phyloP scores from a whole-genome alignment of 179 eudicot species.

The Carnegiea gigantea region DNA sequence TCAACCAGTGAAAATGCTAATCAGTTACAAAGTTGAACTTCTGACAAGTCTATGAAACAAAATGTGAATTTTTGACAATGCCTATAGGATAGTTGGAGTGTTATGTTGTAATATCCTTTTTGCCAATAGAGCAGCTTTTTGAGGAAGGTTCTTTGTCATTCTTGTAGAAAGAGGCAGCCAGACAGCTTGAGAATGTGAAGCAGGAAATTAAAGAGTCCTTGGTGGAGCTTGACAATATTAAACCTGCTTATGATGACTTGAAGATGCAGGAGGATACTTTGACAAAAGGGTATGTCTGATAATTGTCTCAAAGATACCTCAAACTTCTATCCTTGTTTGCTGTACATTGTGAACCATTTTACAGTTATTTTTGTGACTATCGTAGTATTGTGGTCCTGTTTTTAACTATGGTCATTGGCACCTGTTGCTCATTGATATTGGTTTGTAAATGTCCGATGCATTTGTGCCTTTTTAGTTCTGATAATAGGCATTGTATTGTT shows the following conservation, averaged over 20 bases:
- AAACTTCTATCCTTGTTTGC: neutral
- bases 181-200: slow-evolving; percentile 64
- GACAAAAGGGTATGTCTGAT: slow-evolving; percentile 64
- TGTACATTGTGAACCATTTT: neutral
- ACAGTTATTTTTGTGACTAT: neutral
- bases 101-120: neutral
- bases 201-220: slow-evolving; percentile 69
- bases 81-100: neutral
- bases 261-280: slow-evolving; percentile 75
- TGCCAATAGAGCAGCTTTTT: neutral
- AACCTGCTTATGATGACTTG: slow-evolving; percentile 56
- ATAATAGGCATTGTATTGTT: neutral
- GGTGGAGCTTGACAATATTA: slow-evolving; percentile 59
- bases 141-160: neutral
- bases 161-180: slow-evolving; percentile 71
- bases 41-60: neutral
- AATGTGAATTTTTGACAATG: neutral
- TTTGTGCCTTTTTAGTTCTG: neutral
- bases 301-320: neutral
- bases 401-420: neutral
- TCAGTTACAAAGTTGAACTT: neutral
- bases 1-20: neutral
- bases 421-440: neutral
- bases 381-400: neutral
- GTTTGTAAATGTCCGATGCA: slow-evolving; percentile 3